These are phyloP conservation scores for Dictyostelium brefeldianum DNA, from an alignment of 78 protist species.

Conservation along the genomic window DNA sequence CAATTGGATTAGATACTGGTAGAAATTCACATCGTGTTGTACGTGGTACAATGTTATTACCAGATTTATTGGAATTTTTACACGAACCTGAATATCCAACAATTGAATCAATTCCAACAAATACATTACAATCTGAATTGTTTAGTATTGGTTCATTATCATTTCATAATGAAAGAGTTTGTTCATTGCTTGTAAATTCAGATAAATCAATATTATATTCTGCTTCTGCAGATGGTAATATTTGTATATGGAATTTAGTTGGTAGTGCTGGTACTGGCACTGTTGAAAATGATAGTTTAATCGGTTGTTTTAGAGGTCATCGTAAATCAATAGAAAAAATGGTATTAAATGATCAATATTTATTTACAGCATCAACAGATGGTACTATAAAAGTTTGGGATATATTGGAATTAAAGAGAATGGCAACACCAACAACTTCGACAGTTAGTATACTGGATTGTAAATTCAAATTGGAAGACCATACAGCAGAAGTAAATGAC, in stretches of 20 bases:
- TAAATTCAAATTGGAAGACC: constrained; percentile 39
- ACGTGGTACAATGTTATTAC: constrained; percentile 65
- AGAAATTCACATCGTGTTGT: constrained; percentile 34
- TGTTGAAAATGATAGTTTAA: constrained; percentile 14
- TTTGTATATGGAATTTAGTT: constrained; percentile 35
- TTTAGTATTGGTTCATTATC: not conserved
- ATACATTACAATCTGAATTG: not conserved
- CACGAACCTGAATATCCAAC: not conserved
- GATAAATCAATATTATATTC: constrained; percentile 18
- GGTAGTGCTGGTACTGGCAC: not conserved
- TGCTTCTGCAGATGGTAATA: constrained; percentile 31
- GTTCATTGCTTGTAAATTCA: not conserved
- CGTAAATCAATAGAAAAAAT: constrained; percentile 47
- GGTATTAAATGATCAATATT: not conserved
- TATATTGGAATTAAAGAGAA: no score
- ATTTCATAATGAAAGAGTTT: constrained; percentile 44
- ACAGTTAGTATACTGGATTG: not conserved
- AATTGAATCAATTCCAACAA: not conserved
- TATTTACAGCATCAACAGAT: constrained; percentile 48
- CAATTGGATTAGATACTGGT: constrained; percentile 22
- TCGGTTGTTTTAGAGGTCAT: constrained; percentile 40
- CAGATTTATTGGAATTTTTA: constrained; percentile 32
- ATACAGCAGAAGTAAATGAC: constrained; percentile 44
- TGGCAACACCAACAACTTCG: not conserved
- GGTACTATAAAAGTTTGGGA: constrained; percentile 44